Evolutionary conservation across 345 rosid species (phyloP).

Genomic region (Kernera saxatilis): DNA sequence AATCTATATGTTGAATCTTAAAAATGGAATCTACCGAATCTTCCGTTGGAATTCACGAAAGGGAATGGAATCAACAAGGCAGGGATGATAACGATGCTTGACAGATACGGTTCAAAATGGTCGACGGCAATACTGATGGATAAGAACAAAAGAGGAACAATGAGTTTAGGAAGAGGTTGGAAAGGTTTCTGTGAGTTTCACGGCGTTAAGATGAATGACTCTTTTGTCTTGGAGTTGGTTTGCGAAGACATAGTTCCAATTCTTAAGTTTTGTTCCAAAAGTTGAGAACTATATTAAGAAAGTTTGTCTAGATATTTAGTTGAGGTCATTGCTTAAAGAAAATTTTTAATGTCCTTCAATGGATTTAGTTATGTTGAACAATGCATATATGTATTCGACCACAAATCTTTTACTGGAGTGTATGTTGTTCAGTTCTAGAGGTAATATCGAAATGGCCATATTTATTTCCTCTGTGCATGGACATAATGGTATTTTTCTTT

Average conservation of each 20-base stretch:
- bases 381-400: neutral
- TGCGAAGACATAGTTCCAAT: constrained; percentile 19
- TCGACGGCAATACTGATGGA: neutral
- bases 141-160: neutral
- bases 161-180: neutral
- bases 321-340: neutral
- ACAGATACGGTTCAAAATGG: neutral
- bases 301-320: neutral
- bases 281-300: neutral
- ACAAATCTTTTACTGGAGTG: too few relatives aligned
- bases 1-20: neutral
- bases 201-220: neutral
- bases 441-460: too few relatives aligned
- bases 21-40: neutral
- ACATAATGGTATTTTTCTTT: too few relatives aligned
- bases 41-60: constrained; percentile 2
- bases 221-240: constrained; percentile 21
- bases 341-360: neutral
- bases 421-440: too few relatives aligned
- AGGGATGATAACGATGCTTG: constrained; percentile 1
- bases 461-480: too few relatives aligned
- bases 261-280: constrained; percentile 13
- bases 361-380: neutral
- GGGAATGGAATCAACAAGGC: neutral
- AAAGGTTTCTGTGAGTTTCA: constrained; percentile 8